Evolutionary conservation across 2,329 filamentous ascomycete species (phyloP).

Genomic region (Colletotrichum sp.): DNA sequence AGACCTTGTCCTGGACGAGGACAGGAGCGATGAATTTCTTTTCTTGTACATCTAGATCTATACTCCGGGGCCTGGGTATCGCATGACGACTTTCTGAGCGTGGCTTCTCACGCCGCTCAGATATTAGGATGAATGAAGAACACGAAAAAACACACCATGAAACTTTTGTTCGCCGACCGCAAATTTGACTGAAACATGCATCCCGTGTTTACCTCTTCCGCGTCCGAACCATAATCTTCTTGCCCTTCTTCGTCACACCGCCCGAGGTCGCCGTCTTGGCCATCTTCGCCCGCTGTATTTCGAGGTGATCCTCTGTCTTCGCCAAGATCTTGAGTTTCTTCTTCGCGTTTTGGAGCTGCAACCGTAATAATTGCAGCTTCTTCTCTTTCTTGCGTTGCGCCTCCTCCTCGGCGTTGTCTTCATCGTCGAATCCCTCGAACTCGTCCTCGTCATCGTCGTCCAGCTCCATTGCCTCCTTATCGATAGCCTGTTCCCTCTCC

Average conservation of each 20-base stretch:
- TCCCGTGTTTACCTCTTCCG: slow-evolving; percentile 57
- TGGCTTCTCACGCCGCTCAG: slow-evolving; percentile 16
- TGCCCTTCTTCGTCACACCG: slow-evolving; percentile 63
- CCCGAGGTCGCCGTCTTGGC: slow-evolving; percentile 68
- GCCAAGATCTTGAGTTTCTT: slow-evolving; percentile 60
- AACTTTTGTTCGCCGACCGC: slow-evolving; percentile 9
- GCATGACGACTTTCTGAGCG: slow-evolving; percentile 23
- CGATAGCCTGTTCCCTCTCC: slow-evolving; percentile 35
- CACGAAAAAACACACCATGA: neutral
- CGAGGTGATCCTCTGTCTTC: slow-evolving; percentile 62
- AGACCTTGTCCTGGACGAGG: neutral
- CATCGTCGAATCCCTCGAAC: slow-evolving; percentile 23
- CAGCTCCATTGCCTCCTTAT: slow-evolving; percentile 28
- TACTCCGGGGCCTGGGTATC: slow-evolving; percentile 24
- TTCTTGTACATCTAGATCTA: slow-evolving; percentile 21
- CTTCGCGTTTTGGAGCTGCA: slow-evolving; percentile 54
- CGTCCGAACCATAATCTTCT: slow-evolving; percentile 67
- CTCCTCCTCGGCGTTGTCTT: slow-evolving; percentile 30
- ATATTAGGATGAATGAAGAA: slow-evolving; percentile 17
- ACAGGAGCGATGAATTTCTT: slow-evolving; percentile 8
- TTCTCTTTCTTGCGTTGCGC: slow-evolving; percentile 45
- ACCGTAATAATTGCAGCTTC: slow-evolving; percentile 48
- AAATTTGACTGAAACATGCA: neutral
- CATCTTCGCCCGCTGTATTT: slow-evolving; percentile 66
- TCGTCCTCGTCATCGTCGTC: slow-evolving; percentile 30